Evolutionary conservation across 768 basidiomycete species (phyloP), one percentile per base, ranked within the genome.

Genomic region (Calocera viscosa): DNA sequence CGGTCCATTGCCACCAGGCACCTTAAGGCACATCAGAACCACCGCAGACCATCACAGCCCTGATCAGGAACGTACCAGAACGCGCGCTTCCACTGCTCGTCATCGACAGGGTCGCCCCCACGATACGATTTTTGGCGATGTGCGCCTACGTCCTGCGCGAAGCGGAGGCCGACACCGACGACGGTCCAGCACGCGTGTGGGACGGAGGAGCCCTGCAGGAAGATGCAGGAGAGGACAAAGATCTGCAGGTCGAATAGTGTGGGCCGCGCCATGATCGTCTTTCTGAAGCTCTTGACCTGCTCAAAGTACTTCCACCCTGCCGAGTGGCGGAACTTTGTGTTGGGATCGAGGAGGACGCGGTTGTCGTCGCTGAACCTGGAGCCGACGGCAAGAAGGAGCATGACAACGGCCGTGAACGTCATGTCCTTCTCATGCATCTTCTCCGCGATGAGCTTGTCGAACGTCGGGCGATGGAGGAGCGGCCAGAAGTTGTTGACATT

Each of bases 81-180:
- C 0, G 85, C 85, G 30, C 91, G 83, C 72, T 88, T 89, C 84
- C 87, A 89, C 24, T 88, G 78, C 73, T 92, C 89, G 66, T 86
- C 82, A 69, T 90, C 86, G 5, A 77, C 66, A 0, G 65, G 81
- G 69, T 71, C 79, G 8, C 73, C 68, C 78, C 71, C 67, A 68
- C 74, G 30, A 67, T 88, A 88, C 0, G 82, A 79, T 70, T 80
- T 84, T 72, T 79, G 85, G 63, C 86, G 80, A 74, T 92, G 91
- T 0, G 84, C 86, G 32, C 91, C 91, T 40, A 90, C 83, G 69
- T 93, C 90, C 72, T 90, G 85, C 0, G 85, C 83, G 63, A 86
- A 77, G 1, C 89, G 84, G 34, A 91, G 75, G n/a, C 85, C 87
- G 43, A 87, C 76, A 0, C 88, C 87, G 34, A 83, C 74, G 38